These are phyloP conservation scores for Boletus fagicola DNA, from an alignment of 768 basidiomycete genomes.

Conservation along the genomic window DNA sequence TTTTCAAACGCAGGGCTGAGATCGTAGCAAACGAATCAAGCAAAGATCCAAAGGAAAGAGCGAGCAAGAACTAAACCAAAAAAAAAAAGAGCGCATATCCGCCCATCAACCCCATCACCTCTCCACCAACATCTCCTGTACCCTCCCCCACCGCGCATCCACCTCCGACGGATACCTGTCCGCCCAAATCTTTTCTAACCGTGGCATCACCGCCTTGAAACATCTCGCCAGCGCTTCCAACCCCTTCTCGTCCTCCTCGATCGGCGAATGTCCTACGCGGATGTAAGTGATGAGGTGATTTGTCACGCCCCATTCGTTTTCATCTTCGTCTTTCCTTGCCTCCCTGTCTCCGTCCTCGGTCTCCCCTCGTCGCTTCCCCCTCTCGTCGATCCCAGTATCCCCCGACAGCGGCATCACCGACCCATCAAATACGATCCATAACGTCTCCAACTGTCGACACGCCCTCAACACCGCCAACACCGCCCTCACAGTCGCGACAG, in stretches of 20 bases:
- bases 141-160: conserved; percentile 13
- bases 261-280: conserved; percentile 24
- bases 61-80: background rate
- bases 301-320: conserved; percentile 19
- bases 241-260: conserved; percentile 12
- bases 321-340: background rate
- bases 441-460: conserved; percentile 18
- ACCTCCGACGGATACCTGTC: conserved; percentile 14
- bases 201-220: conserved; percentile 22
- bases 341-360: too few species aligned
- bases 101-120: conserved; percentile 1
- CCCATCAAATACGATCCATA: conserved; percentile 26
- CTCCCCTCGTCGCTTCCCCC: too few species aligned
- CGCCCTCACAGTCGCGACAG: conserved; percentile 19
- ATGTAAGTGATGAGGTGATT: conserved; percentile 19
- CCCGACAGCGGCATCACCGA: conserved; percentile 1
- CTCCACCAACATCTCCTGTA: conserved; percentile 10
- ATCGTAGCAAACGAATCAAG: background rate
- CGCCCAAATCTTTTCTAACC: conserved; percentile 19
- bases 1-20: too few species aligned
- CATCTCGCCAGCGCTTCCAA: conserved; percentile 14
- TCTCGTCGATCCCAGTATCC: background rate
- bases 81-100: background rate
- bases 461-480: conserved; percentile 21
- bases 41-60: background rate